phyloP scores from a whole-genome alignment of 2,329 filamentous ascomycete genomes.

The Aspergillus calidoustus region DNA sequence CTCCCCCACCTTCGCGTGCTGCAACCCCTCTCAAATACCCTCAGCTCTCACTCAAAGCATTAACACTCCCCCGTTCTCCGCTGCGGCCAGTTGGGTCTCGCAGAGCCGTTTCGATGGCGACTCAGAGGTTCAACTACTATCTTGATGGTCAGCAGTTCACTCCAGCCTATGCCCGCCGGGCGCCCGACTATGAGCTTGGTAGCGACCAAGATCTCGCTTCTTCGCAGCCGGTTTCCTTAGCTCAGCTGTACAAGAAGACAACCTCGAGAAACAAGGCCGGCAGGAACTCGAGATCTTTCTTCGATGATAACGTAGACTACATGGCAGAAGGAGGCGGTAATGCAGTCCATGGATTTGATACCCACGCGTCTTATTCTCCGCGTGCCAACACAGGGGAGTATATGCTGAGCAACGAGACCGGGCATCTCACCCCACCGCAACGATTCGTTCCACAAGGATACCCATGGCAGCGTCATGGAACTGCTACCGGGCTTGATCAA shows the following conservation, averaged over 20 bases:
- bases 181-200: constrained; percentile 23
- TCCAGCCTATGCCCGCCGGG: neutral
- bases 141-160: neutral
- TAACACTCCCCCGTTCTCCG: neutral
- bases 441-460: constrained; percentile 9
- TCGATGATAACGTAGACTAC: constrained; percentile 10
- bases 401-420: neutral
- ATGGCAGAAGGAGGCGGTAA: neutral
- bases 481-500: neutral
- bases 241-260: constrained; percentile 24
- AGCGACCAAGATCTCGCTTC: constrained; percentile 29
- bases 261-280: constrained; percentile 26
- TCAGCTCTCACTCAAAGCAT: neutral
- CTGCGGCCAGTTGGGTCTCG: neutral
- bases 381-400: constrained; percentile 5
- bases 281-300: constrained; percentile 26
- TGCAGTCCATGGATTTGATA: constrained; percentile 4
- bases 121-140: constrained; percentile 1
- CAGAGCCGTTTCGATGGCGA: constrained; percentile 10
- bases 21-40: neutral
- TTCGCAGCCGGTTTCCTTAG: constrained; percentile 30
- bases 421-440: neutral
- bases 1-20: neutral
- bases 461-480: neutral
- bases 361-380: constrained; percentile 16